Percentiles rank a stretch among this genome's conserved stretches.
Conservation (phyloP, 2,329 filamentous ascomycete species). For the Trichoderma citrinoviride region DNA sequence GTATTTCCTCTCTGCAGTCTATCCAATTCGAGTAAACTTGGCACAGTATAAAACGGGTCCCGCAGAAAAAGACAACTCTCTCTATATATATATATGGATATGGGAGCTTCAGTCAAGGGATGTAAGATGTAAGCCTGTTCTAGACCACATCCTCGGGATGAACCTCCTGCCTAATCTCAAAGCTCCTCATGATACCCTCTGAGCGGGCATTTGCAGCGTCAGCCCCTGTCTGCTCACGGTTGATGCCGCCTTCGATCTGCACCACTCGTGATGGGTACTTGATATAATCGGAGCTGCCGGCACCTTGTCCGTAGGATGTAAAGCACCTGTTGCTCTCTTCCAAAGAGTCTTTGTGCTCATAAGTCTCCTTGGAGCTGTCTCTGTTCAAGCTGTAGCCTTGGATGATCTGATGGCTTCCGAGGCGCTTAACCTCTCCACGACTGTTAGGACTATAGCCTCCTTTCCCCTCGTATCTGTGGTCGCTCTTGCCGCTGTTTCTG, state of each 20-base stretch:
- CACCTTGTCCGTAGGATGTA: neutral
- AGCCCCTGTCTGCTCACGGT: neutral
- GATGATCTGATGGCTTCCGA: neutral
- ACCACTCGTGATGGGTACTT: neutral
- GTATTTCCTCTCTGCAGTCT: too few species aligned
- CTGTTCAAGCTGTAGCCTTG: neutral
- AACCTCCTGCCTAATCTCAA: slow-evolving; percentile 9
- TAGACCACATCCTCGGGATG: neutral
- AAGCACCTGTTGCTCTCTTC: neutral
- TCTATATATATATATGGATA: neutral
- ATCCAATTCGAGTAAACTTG: too few species aligned
- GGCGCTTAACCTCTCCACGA: too few species aligned
- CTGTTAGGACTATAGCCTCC: too few species aligned
- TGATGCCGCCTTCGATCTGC: neutral
- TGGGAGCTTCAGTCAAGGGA: neutral
- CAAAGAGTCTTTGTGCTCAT: neutral
- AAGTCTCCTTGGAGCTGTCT: neutral
- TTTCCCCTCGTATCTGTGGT: neutral
- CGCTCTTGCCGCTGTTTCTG: neutral
- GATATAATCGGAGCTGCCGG: neutral
- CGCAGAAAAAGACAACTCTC: neutral
- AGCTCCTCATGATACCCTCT: neutral
- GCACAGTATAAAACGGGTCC: too few species aligned
- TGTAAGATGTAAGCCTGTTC: neutral
- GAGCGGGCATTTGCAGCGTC: neutral